These are phyloP conservation scores for Cenchrus fungigraminus DNA, from an alignment of 176 grass and related monocot genomes.

Conservation along the genomic window DNA sequence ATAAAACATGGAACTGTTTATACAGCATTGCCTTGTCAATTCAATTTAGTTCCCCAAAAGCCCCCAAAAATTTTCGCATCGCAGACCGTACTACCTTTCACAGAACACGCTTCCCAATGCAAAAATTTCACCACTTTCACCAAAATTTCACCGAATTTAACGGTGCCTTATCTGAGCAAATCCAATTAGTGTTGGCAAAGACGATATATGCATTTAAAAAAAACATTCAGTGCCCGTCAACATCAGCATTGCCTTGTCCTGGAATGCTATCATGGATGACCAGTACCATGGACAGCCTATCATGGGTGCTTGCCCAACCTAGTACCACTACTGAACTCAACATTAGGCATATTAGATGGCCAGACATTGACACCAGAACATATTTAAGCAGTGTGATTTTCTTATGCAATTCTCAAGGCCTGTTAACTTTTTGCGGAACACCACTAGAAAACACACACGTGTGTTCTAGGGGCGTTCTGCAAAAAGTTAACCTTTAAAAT, in stretches of 20 bases:
- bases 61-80: too few relatives aligned
- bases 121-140: too few relatives aligned
- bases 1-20: not conserved
- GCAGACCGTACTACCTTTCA: too few relatives aligned
- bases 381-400: not conserved
- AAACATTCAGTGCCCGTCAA: not conserved
- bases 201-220: too few relatives aligned
- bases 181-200: not conserved
- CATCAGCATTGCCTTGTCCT: not conserved
- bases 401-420: not conserved
- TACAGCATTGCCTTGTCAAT: not conserved
- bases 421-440: not conserved
- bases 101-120: too few relatives aligned
- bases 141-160: too few relatives aligned
- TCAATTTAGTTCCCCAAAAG: not conserved
- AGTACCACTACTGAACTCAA: not conserved
- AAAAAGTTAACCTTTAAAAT: too few relatives aligned
- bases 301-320: conserved; percentile 2
- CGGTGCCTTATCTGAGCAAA: too few relatives aligned
- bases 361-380: not conserved
- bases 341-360: not conserved
- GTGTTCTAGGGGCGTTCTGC: too few relatives aligned
- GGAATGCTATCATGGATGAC: conserved; percentile 12
- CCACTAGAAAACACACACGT: not conserved
- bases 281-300: not conserved